Percentiles rank a stretch among this genome's conserved stretches.
Evolutionary conservation across 2,329 filamentous ascomycete species (phyloP).

Genomic region (Aspergillus pseudoviridinutans): DNA sequence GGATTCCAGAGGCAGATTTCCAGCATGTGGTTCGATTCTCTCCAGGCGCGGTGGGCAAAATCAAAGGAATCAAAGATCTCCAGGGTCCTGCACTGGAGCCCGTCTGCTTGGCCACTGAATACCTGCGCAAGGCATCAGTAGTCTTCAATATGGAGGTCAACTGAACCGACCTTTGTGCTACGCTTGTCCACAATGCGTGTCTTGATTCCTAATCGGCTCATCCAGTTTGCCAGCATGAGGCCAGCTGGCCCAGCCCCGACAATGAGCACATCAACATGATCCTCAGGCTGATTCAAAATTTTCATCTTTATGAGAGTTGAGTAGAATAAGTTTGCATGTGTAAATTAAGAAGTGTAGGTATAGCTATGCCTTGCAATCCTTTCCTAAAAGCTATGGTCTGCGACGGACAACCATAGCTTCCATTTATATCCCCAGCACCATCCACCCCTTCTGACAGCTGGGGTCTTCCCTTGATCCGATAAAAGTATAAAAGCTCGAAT

Average conservation of each 20-base stretch:
- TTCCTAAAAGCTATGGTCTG: neutral
- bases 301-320: neutral
- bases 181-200: conserved; percentile 16
- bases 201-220: conserved; percentile 11
- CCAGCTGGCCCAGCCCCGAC: conserved; percentile 14
- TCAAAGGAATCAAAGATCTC: conserved; percentile 73
- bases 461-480: neutral
- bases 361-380: neutral
- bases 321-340: neutral
- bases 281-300: neutral
- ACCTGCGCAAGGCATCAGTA: neutral
- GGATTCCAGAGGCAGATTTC: conserved; percentile 51
- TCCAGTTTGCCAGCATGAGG: conserved; percentile 10
- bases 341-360: neutral
- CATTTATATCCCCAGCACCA: neutral
- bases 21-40: conserved; percentile 23
- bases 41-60: conserved; percentile 59
- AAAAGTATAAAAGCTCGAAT: neutral
- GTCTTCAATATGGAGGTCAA: neutral
- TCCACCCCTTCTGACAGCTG: neutral
- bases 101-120: conserved; percentile 46
- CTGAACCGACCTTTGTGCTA: conserved; percentile 1
- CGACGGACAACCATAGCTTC: neutral
- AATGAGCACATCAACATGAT: conserved; percentile 12
- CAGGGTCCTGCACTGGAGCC: conserved; percentile 62